Conservation (phyloP, 2,329 filamentous ascomycete genomes). For the Xylariomycetidae sp. region DNA sequence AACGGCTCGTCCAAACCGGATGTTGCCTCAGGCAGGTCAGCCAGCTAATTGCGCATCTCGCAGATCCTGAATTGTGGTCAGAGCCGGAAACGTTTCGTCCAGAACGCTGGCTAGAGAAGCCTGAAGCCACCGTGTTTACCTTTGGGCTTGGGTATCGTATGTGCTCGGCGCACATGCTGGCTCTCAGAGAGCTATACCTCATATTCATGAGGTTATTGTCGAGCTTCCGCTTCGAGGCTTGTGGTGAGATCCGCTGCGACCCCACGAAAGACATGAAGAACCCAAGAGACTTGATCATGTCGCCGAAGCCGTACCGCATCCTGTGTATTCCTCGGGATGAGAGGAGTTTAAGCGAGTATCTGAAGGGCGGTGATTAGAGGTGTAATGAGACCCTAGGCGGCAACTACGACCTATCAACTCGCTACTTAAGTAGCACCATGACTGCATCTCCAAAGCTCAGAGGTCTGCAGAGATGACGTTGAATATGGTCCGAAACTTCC, state of each 20-base stretch:
- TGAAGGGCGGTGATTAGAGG: no score
- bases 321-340: constrained; percentile 21
- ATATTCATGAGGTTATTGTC: constrained; percentile 24
- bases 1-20: no score
- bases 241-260: constrained; percentile 17
- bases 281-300: constrained; percentile 23
- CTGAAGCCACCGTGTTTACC: constrained; percentile 20
- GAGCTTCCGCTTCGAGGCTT: constrained; percentile 20
- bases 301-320: constrained; percentile 18
- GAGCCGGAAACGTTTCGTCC: constrained; percentile 21
- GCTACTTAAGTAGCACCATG: no score
- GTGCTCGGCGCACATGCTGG: constrained; percentile 23
- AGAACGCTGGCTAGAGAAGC: constrained; percentile 21
- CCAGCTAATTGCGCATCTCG: neutral
- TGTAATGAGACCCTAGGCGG: no score
- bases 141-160: constrained; percentile 26
- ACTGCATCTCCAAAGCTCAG: no score
- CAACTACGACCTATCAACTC: no score
- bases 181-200: constrained; percentile 23
- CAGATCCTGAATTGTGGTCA: constrained; percentile 22
- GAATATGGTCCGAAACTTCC: no score
- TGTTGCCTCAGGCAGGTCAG: neutral
- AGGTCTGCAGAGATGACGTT: no score
- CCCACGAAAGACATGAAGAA: constrained; percentile 23
- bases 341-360: no score